Evolutionary conservation across 2,329 filamentous ascomycete genomes (phyloP).

Genomic region (Leptosphaerulina australis): DNA sequence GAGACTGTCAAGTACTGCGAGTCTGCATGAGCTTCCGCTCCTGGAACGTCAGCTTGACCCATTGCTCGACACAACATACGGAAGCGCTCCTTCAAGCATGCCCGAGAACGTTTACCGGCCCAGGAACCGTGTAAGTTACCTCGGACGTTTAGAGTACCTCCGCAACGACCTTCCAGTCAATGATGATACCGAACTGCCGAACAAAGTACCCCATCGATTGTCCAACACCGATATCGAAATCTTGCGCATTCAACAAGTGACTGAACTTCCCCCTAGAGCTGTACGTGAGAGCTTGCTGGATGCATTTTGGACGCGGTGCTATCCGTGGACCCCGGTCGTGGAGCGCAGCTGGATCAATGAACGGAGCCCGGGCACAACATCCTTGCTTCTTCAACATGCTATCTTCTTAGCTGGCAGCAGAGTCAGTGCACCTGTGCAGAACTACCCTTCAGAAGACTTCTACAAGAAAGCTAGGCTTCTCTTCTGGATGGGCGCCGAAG

Average conservation of each 20-base stretch:
- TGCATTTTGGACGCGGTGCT: conserved; percentile 51
- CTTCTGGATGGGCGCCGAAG: conserved; percentile 45
- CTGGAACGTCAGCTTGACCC: conserved; percentile 26
- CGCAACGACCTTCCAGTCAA: conserved; percentile 44
- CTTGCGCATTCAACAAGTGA: conserved; percentile 36
- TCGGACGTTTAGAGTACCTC: conserved; percentile 43
- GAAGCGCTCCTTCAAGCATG: conserved; percentile 23
- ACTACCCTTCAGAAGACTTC: conserved; percentile 43
- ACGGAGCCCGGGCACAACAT: conserved; percentile 32
- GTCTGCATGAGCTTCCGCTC: conserved; percentile 29
- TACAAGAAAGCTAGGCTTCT: conserved; percentile 43
- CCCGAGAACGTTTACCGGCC: conserved; percentile 22
- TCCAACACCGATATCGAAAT: conserved; percentile 40
- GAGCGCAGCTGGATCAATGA: conserved; percentile 50
- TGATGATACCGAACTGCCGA: conserved; percentile 39
- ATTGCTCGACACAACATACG: conserved; percentile 25
- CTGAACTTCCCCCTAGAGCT: conserved; percentile 37
- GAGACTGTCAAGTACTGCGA: conserved; percentile 30
- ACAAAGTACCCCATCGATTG: conserved; percentile 35
- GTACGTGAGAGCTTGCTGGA: conserved; percentile 48
- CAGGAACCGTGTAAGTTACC: conserved; percentile 39
- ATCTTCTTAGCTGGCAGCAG: conserved; percentile 53
- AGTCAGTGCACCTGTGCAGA: conserved; percentile 45
- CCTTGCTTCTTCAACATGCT: conserved; percentile 45
- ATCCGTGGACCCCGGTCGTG: conserved; percentile 52